These are phyloP conservation scores for Lodderomyces orthopsilosis DNA, from an alignment of 1,139 yeast genomes.

Conservation along the genomic window DNA sequence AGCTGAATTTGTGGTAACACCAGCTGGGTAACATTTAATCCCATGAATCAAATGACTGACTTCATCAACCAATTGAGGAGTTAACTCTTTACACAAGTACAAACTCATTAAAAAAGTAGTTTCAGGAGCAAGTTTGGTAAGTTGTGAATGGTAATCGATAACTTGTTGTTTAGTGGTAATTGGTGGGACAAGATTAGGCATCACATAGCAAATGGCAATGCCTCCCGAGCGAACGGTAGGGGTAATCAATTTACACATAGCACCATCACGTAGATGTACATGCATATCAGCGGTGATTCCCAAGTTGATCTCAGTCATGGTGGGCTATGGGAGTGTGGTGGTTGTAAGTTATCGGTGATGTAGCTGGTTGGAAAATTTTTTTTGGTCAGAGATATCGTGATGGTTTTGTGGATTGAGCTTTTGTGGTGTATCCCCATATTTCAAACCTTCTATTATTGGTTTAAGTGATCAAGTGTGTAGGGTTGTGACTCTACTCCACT, in stretches of 20 bases:
- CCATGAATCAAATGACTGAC: constrained; percentile 88
- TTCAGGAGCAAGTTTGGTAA: constrained; percentile 70
- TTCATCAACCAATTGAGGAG: constrained; percentile 77
- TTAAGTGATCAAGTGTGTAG: too few relatives aligned
- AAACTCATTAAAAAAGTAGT: constrained; percentile 91
- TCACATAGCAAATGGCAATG: constrained; percentile 81
- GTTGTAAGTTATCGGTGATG: too few relatives aligned
- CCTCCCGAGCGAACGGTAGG: constrained; percentile 94
- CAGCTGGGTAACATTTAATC: constrained; percentile 96
- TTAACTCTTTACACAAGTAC: constrained; percentile 71
- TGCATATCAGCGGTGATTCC: constrained; percentile 95
- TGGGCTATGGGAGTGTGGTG: neutral
- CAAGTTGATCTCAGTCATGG: constrained; percentile 45
- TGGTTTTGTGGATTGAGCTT: neutral
- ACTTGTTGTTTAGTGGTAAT: constrained; percentile 77
- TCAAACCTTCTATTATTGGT: too few relatives aligned
- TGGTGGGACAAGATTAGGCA: constrained; percentile 97
- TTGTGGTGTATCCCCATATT: too few relatives aligned
- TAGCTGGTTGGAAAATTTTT: too few relatives aligned
- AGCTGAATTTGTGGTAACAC: constrained; percentile 92
- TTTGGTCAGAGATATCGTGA: neutral
- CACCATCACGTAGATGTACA: constrained; percentile 91
- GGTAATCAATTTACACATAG: constrained; percentile 86
- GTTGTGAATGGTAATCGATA: constrained; percentile 59
- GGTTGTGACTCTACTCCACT: too few relatives aligned